A percentile compares a stretch with the other conserved stretches of the same genome.
Evolutionary conservation across 441 rosid species (phyloP).

Genomic region (Aleurites moluccanus): DNA sequence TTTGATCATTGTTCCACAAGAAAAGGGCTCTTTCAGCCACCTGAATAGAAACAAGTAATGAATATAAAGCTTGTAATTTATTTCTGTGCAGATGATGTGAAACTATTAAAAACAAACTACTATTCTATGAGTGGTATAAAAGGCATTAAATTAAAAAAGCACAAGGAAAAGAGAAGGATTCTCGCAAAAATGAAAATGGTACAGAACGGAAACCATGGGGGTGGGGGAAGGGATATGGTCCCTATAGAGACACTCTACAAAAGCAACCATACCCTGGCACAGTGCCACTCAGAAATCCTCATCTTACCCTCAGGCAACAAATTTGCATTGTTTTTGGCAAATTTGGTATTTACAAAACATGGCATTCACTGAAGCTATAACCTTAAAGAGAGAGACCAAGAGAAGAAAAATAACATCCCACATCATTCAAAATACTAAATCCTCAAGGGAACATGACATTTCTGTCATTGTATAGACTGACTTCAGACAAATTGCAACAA

Average conservation of each 20-base stretch:
- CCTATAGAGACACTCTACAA: neutral
- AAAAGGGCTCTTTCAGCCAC: constrained; percentile 91
- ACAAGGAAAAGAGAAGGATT: too few relatives aligned
- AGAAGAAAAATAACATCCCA: too few relatives aligned
- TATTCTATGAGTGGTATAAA: too few relatives aligned
- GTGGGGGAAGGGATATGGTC: neutral
- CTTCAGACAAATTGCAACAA: neutral
- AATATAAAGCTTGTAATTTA: constrained; percentile 8
- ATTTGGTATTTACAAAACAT: neutral
- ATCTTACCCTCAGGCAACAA: neutral
- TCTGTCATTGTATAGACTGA: neutral
- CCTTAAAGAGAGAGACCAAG: too few relatives aligned
- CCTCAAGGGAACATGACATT: neutral
- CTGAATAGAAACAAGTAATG: constrained; percentile 43
- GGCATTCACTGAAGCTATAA: too few relatives aligned
- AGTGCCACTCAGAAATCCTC: neutral
- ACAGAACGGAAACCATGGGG: neutral
- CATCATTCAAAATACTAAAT: neutral
- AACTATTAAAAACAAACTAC: neutral
- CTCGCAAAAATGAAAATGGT: too few relatives aligned
- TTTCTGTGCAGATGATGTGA: neutral
- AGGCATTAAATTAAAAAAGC: too few relatives aligned
- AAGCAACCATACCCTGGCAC: neutral
- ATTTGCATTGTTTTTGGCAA: too few relatives aligned
- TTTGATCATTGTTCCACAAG: constrained; percentile 93